Evolutionary conservation across 805 yeast genomes (phyloP).

Genomic region (Kodamaea laetipori): DNA sequence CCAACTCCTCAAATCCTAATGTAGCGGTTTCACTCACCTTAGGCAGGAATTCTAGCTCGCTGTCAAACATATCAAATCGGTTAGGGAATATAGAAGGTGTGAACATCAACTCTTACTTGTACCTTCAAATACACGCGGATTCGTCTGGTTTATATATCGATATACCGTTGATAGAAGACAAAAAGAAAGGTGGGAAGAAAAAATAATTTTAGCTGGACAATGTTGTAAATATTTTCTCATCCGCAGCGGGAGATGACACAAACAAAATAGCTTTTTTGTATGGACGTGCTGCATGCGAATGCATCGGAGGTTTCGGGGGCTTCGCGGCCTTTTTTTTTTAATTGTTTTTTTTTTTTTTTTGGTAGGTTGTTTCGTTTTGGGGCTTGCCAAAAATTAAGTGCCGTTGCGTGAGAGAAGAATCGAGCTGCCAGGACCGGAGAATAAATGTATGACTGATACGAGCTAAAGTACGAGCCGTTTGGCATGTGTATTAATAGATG

Average conservation of each 20-base stretch:
- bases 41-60: constrained; percentile 6
- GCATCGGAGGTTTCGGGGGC: no score
- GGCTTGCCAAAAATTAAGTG: no score
- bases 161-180: constrained; percentile 5
- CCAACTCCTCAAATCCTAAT: constrained; percentile 1
- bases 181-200: constrained; percentile 4
- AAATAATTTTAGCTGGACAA: constrained; percentile 1
- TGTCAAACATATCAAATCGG: constrained; percentile 22
- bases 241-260: constrained; percentile 2
- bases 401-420: no score
- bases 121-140: neutral
- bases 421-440: neutral
- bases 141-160: constrained; percentile 6
- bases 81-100: constrained; percentile 11
- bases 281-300: no score
- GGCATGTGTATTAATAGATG: neutral
- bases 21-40: constrained; percentile 3
- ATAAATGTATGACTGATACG: constrained; percentile 4
- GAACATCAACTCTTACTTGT: constrained; percentile 1
- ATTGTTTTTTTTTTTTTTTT: neutral
- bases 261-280: neutral
- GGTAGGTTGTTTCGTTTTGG: neutral
- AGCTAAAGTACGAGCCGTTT: constrained; percentile 2
- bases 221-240: neutral
- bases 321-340: no score